A percentile compares a stretch with the other conserved stretches of the same genome.
Evolutionary conservation across 306 rosid genomes (phyloP).

Genomic region (Vigna unguiculata): DNA sequence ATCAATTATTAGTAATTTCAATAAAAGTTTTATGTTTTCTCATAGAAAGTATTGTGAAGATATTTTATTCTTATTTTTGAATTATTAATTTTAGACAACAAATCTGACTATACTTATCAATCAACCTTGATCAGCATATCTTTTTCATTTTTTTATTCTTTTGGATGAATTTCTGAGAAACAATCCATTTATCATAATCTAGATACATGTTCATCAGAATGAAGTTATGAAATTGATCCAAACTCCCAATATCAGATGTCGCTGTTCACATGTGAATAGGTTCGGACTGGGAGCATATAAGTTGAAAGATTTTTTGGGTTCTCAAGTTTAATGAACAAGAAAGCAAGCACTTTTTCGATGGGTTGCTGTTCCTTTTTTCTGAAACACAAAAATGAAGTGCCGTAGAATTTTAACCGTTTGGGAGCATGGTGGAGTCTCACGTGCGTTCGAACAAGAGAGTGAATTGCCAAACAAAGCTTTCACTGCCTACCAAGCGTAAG

Average conservation of each 20-base stretch:
- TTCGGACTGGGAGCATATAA: background rate
- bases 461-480: slow-evolving; percentile 69
- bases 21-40: no score
- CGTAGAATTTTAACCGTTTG: slow-evolving; percentile 49
- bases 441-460: slow-evolving; percentile 48
- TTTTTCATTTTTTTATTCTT: no score
- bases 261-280: slow-evolving; percentile 1
- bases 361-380: slow-evolving; percentile 55
- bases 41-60: no score
- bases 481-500: slow-evolving; percentile 53
- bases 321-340: slow-evolving; percentile 41
- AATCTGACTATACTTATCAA: no score
- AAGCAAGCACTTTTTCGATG: slow-evolving; percentile 50
- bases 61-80: no score
- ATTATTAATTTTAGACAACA: no score
- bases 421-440: slow-evolving; percentile 52
- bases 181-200: no score
- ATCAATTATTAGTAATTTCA: no score
- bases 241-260: no score
- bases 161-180: no score
- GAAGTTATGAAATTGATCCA: background rate
- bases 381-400: slow-evolving; percentile 52
- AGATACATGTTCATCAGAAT: background rate
- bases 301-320: slow-evolving; percentile 20
- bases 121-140: no score